Evolutionary conservation across 306 rosid genomes (phyloP).

Genomic region (Quercus rubra): DNA sequence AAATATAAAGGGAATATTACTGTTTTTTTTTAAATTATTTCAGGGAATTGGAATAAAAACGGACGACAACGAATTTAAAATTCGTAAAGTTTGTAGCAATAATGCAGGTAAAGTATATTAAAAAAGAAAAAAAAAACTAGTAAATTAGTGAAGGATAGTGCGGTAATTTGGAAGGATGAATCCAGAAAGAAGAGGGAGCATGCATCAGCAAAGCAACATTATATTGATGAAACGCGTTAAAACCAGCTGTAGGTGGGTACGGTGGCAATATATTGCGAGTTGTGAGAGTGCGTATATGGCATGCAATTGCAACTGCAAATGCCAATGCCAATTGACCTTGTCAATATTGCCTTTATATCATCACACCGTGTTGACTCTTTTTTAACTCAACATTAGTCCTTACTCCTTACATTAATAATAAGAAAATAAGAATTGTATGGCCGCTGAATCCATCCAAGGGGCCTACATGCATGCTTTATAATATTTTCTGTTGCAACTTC

Average conservation of each 20-base stretch:
- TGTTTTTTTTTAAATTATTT: not conserved
- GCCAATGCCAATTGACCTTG: too few species aligned
- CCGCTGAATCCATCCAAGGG: too few species aligned
- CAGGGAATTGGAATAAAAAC: not conserved
- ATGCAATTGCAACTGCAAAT: not conserved
- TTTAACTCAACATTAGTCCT: not conserved
- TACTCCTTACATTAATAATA: too few species aligned
- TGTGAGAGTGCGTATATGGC: not conserved
- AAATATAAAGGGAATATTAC: too few species aligned
- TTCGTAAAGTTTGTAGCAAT: too few species aligned
- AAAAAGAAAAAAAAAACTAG: not conserved
- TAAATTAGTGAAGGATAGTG: not conserved
- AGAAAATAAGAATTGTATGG: too few species aligned
- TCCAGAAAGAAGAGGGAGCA: not conserved
- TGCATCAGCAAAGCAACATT: not conserved
- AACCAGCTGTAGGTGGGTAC: conserved; percentile 2
- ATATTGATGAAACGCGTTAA: not conserved
- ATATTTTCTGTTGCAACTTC: too few species aligned
- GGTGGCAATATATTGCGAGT: not conserved
- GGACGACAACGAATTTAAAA: not conserved
- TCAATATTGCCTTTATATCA: not conserved
- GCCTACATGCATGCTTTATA: too few species aligned
- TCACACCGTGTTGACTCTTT: not conserved
- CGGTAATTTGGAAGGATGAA: not conserved
- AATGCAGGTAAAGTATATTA: too few species aligned